phyloP scores from a whole-genome alignment of 31 red algal genomes.

The Odonthalia washingtoniensis region DNA sequence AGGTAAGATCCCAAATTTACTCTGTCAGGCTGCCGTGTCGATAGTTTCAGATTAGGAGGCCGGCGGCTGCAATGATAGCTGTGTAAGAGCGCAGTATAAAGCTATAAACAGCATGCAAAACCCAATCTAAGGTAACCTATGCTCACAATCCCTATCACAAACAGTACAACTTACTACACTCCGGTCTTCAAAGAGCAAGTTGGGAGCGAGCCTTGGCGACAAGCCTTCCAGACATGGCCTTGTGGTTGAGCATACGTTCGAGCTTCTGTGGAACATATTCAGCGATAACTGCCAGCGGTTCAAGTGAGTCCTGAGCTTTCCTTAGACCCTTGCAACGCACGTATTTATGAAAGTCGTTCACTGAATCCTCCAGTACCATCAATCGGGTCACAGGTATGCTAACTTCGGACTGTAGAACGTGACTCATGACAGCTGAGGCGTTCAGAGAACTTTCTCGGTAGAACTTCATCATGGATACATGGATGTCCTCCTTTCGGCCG shows the following conservation, averaged over 20 bases:
- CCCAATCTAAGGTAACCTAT: too few relatives aligned
- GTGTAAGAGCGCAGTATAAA: too few relatives aligned
- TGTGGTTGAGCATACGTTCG: conserved; percentile 6
- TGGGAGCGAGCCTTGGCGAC: not conserved
- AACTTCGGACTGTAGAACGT: conserved; percentile 41
- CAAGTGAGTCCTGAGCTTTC: conserved; percentile 19
- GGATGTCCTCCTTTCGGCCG: conserved; percentile 15
- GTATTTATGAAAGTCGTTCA: conserved; percentile 4
- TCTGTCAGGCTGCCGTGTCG: too few relatives aligned
- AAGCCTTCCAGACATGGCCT: not conserved
- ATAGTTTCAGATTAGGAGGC: too few relatives aligned
- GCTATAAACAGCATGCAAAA: too few relatives aligned
- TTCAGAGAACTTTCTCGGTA: not conserved
- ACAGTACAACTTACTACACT: conserved; percentile 11
- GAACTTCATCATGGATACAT: conserved; percentile 17
- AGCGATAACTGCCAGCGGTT: not conserved
- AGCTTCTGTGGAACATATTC: conserved; percentile 13
- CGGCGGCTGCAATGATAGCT: too few relatives aligned
- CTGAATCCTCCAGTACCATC: conserved; percentile 14
- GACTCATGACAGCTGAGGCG: conserved; percentile 3
- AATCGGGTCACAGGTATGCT: conserved; percentile 40
- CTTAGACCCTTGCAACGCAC: conserved; percentile 34
- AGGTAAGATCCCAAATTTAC: too few relatives aligned
- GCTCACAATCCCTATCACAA: too few relatives aligned
- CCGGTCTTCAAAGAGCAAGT: conserved; percentile 27